Base-by-base conservation (phyloP, 2,329 filamentous ascomycete species). In the Periconia macrospinosa region DNA sequence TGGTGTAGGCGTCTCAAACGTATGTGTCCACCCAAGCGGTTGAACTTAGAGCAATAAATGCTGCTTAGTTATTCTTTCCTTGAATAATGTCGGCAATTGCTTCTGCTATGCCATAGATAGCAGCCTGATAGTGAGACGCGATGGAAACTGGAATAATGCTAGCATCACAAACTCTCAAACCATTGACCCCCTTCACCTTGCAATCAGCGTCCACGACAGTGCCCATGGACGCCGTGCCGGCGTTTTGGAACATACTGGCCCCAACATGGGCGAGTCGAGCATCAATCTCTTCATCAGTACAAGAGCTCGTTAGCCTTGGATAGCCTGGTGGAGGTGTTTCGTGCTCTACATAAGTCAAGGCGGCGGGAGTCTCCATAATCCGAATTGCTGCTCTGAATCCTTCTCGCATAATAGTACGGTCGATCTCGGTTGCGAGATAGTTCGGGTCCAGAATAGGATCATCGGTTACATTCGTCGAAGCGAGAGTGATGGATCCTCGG, bases 371-470 rank as follows among this genome's bases (percentile, higher is more conserved):
- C 1, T 75, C 64, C 6, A 82, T 19, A 14, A 56, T 1, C 72
- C 64, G 2, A 80, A 60, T 0, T 69, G 62, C 6, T 79, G 73
- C 2, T 78, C 75, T 2, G 80, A 71, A 0, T 74, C 70, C 55
- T 83, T 79, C 42, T 84, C 77, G 5, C 79, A 77, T 43, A 1
- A 53, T 48, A 11, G 45, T 1, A 70, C 75, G 3, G 75, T 75
- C 2, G 75, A 76, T 59, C 85, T 83, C 57, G 77, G 85, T 0
- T 78, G 77, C 42, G 80, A 73, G 0, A 69, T 70, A 2, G 82
- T 77, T 78, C 1, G 81, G 79, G 57, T 85, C 75, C 59, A 82
- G 80, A 1, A 70, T 61, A 0, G 83, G 75, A 1, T 81, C 77
- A 1, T 69, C 75, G 2, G 68, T 57, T 0, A 81, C 80, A 52